Evolutionary conservation across 352 stramenopile genomes (phyloP), one percentile per base, ranked within the genome.

Genomic region (Phytopythium delawarense): DNA sequence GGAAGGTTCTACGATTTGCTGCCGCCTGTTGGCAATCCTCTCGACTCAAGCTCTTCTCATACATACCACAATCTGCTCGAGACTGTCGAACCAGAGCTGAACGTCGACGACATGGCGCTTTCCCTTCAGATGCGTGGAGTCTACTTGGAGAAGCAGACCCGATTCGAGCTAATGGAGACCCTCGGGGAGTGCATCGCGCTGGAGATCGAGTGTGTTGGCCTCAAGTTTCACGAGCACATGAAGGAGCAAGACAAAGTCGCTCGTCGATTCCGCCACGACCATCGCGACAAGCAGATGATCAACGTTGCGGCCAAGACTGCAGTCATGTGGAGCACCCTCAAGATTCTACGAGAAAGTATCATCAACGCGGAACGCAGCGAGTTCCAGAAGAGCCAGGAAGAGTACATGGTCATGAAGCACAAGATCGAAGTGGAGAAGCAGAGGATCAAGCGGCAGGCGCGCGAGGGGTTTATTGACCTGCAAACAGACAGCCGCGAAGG

Each of bases 161-260:
- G 82, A 20, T 67, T 82, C 18, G 71, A 79, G 23, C 35, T 91
- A 18, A 61, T 91, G 40, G 72, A 87, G 18, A 81, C 78, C 20
- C 66, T 93, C 15, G 78, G 75, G 0, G 67, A 84, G 35, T 88
- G 75, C 35, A 40, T 93, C 0, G 62, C 72, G 49, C 78, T 93
- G 0, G 84, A 93, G 56, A 21, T 89, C 20, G 84, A 93, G 37
- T 92, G 82, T 28, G 58, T 92, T 35, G 84, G 81, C 2, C 59
- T 58, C 0, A 75, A 73, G 46, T 93, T 92, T 23, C 81, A 91
- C 57, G 55, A 71, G 0, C 70, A 89, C 53, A 77, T 93, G 75
- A 91, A 90, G 48, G 69, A 81, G 2, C 77, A 90, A 57, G 84
- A 93, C 54, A 76, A 79, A 34, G 57, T 82, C 9, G 73, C 76